Base-by-base conservation (phyloP, 2,329 filamentous ascomycete species). In the Trichoderma sp. region DNA sequence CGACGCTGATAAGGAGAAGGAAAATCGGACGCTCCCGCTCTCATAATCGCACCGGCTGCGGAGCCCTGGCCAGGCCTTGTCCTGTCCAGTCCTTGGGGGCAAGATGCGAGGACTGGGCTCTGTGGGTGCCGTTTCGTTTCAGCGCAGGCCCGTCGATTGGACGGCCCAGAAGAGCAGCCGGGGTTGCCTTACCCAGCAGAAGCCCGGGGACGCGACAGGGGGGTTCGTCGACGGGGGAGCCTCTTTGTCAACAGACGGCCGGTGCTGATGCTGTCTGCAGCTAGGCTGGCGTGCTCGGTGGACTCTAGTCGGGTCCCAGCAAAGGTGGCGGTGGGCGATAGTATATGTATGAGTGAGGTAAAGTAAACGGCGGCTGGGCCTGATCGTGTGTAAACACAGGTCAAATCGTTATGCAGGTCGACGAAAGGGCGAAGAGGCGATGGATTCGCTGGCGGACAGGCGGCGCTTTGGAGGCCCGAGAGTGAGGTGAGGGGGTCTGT, bases 1-100 rank as follows among this genome's bases (percentile, higher is more conserved):
- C 48, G 66, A 57, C 26, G 43, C 54, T 51, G 61, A 50, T 65
- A 66, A 70, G 65, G 67, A 72, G 67, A 69, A 70, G 66, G 68
- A 68, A 61, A 58, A 69, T 67, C 64, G 64, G 66, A 61, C 66
- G 58, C 60, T 64, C 41, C 50, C 55, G 30, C 64, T 57, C 63
- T 68, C 65, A 66, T 69, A 65, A 65, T 63, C 47, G 50, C 60
- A 63, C 59, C 66, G 51, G 62, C 58, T 63, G 56, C 58, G 63
- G 60, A 63, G 60, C 50, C 60, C 50, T 26, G 30, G 39, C 50
- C 60, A 63, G 50, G 60, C 19, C 39, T 30, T 52, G 48, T 34
- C 34, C 59, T 52, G 48, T 34, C 34, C 59, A 62, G 59, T 62
- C 59, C 59, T 63, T 55, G 60, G 50, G 45, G 43, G 43, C 26